phyloP scores from a whole-genome alignment of 257 asterid species.

The Handroanthus guayacan region DNA sequence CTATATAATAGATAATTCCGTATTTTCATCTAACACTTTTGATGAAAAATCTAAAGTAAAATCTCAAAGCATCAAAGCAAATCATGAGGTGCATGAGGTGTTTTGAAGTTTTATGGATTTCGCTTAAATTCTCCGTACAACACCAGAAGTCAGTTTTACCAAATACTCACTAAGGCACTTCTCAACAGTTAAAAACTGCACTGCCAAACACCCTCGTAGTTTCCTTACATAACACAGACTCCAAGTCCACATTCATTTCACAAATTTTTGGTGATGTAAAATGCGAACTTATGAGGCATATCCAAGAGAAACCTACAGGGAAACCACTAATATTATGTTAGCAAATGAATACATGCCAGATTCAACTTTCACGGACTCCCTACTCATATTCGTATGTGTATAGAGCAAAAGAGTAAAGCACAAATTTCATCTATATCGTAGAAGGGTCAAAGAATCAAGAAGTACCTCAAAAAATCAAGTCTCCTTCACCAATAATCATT shows the following conservation, averaged over 20 bases:
- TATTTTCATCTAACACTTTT: no score
- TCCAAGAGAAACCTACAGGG: neutral
- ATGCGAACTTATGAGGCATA: neutral
- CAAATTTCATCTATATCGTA: constrained; percentile 28
- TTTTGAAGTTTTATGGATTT: no score
- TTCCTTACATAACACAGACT: neutral
- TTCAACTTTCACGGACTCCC: neutral
- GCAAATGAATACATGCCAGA: neutral
- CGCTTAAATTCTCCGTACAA: no score
- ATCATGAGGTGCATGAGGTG: no score
- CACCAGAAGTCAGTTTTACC: no score
- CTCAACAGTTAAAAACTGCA: no score
- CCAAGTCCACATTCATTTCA: neutral
- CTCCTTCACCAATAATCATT: constrained; percentile 79
- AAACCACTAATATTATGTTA: neutral
- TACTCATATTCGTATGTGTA: neutral
- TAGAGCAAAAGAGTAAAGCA: constrained; percentile 12
- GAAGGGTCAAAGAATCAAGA: neutral
- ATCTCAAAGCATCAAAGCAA: no score
- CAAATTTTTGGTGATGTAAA: neutral
- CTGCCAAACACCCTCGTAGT: neutral
- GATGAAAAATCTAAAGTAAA: no score
- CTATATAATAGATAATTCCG: no score
- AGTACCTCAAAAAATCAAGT: constrained; percentile 38
- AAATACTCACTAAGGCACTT: no score